phyloP scores from a whole-genome alignment of 257 asterid species.

The Craterostigma plantagineum region DNA sequence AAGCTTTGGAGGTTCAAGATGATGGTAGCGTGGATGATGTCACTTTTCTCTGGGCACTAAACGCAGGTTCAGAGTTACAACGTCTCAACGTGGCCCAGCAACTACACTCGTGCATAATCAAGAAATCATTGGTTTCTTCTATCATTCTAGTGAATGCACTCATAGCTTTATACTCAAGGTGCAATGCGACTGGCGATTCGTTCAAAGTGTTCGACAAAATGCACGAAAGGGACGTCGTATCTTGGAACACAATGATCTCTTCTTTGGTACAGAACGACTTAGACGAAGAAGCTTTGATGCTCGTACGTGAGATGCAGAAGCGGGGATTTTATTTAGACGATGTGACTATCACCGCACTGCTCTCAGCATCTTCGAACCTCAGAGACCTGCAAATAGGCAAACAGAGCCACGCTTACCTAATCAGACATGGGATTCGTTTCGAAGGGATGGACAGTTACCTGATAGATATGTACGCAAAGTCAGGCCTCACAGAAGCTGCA shows the following conservation, averaged over 20 bases:
- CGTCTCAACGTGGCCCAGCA: slow-evolving; percentile 27
- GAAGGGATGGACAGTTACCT: slow-evolving; percentile 46
- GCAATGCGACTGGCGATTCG: slow-evolving; percentile 22
- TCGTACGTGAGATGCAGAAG: slow-evolving; percentile 40
- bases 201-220: slow-evolving; percentile 28
- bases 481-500: slow-evolving; percentile 28
- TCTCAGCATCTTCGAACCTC: slow-evolving; percentile 46
- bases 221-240: slow-evolving; percentile 40
- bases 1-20: slow-evolving; percentile 20
- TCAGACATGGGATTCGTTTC: slow-evolving; percentile 32
- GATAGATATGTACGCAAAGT: slow-evolving; percentile 46
- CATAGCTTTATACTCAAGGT: slow-evolving; percentile 38
- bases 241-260: slow-evolving; percentile 50
- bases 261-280: slow-evolving; percentile 36
- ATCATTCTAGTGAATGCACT: slow-evolving; percentile 23
- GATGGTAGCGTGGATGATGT: slow-evolving; percentile 24
- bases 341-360: slow-evolving; percentile 36
- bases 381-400: slow-evolving; percentile 30
- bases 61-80: slow-evolving; percentile 40
- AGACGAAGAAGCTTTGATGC: slow-evolving; percentile 42
- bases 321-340: slow-evolving; percentile 25
- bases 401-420: slow-evolving; percentile 40
- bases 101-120: slow-evolving; percentile 31
- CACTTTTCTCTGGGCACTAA: slow-evolving; percentile 35
- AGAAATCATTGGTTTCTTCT: slow-evolving; percentile 17